Percentiles rank a stretch among this genome's conserved stretches.
Evolutionary conservation across 345 rosid genomes (phyloP).

Genomic region (Hypericum perforatum): DNA sequence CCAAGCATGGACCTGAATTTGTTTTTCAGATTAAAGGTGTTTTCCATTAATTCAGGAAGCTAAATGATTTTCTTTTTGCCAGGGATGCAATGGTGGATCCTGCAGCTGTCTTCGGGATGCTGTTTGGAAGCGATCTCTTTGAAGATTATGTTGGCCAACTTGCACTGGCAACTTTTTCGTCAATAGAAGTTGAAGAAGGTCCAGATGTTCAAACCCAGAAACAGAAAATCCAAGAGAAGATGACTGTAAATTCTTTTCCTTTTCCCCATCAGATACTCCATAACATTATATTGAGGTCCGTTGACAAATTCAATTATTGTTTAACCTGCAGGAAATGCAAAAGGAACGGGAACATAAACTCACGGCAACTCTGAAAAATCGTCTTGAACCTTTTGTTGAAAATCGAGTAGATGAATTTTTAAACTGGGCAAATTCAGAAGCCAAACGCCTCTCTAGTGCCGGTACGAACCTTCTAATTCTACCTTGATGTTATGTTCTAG

Average conservation of each 20-base stretch:
- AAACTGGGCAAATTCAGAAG: constrained; percentile 72
- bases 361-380: constrained; percentile 40
- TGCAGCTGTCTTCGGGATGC: constrained; percentile 84
- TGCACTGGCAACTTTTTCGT: constrained; percentile 55
- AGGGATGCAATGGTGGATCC: constrained; percentile 91
- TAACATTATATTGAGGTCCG: too few species aligned
- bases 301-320: not conserved
- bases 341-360: constrained; percentile 72
- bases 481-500: too few species aligned
- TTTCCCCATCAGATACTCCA: not conserved
- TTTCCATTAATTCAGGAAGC: too few species aligned
- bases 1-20: not conserved
- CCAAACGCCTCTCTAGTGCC: constrained; percentile 61
- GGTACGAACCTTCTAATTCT: constrained; percentile 26
- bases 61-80: constrained; percentile 11
- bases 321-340: constrained; percentile 46
- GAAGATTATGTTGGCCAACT: constrained; percentile 93
- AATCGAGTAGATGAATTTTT: constrained; percentile 52
- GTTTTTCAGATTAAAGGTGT: not conserved
- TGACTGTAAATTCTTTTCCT: constrained; percentile 33
- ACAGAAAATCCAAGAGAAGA: constrained; percentile 54
- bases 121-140: constrained; percentile 78
- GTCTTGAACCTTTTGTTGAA: constrained; percentile 64
- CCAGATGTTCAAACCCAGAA: constrained; percentile 36
- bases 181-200: constrained; percentile 48